A percentile compares a stretch with the other conserved stretches of the same genome.
These are phyloP conservation scores for Solanum lignicaule DNA, from an alignment of 257 asterid genomes.

Conservation along the genomic window DNA sequence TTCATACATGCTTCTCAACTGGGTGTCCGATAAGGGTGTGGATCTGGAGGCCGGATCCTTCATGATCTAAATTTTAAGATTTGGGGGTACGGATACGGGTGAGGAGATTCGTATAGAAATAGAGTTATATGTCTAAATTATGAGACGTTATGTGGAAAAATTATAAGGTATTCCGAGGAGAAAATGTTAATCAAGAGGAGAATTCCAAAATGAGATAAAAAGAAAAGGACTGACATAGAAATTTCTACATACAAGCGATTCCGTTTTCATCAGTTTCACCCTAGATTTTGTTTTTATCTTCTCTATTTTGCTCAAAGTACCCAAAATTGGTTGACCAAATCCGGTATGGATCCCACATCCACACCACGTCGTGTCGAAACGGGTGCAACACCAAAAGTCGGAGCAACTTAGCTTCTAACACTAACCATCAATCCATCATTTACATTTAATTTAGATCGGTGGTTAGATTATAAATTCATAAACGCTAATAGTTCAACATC, in stretches of 20 bases:
- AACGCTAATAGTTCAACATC: neutral
- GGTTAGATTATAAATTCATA: neutral
- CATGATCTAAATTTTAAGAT: neutral
- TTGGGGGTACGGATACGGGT: neutral
- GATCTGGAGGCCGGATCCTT: neutral
- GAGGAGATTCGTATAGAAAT: neutral
- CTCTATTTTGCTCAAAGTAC: neutral
- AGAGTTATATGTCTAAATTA: neutral
- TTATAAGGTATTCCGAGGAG: neutral
- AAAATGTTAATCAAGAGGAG: neutral
- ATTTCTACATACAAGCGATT: neutral
- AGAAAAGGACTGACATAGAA: neutral
- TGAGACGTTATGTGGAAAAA: neutral
- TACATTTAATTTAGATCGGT: neutral
- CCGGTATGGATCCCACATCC: neutral
- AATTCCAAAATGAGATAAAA: neutral
- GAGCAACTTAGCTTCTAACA: neutral
- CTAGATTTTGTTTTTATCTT: neutral
- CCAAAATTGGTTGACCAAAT: neutral
- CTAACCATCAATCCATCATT: neutral
- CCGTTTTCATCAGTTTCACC: neutral
- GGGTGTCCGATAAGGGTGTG: neutral
- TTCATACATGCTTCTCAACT: neutral
- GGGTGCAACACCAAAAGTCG: neutral
- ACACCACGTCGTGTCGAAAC: neutral